Base-by-base conservation (phyloP, 116 monocot species). In the Cymodocea nodosa region DNA sequence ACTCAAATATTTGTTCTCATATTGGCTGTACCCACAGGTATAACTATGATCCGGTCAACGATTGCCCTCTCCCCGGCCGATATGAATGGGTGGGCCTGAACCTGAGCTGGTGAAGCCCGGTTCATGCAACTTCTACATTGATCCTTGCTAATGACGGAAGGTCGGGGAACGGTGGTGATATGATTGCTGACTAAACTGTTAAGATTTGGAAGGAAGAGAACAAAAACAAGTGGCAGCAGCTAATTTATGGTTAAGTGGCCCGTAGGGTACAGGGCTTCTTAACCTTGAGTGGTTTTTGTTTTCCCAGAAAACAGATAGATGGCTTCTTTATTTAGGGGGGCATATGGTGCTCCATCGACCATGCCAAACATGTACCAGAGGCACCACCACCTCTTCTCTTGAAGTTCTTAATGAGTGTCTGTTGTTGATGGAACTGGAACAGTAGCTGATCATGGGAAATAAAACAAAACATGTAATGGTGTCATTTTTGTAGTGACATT, bases 81-180 rank as follows among this genome's bases (percentile, higher is more conserved):
- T 85, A 74, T 39, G 85, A 85, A 62, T 85, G 85, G 85, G 65
- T 77, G 63, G 77, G 80, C 70, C 62, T 92, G 67, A 72, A 83
- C 62, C 72, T 49, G n/a, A 19, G 40, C 37, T 25, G n/a, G 37
- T 44, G 56, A 54, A 15, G 9, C 15, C 12, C 5, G 37, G 22
- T 51, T 30, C 34, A 19, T 15, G 16, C 37, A n/a, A 50, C 25
- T 15, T 53, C 52, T 50, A 30, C 66, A 52, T 34, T 66, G 53
- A 52, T 24, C 18, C 23, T 23, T 59, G 52, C 5, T 15, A 6
- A 52, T 52, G n/a, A 52, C 40, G 39, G 62, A 4, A 23, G 59
- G 23, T n/a, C 35, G 36, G n/a, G 8, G 35, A 50, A 23, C 9
- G 44, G 12, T 5, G 48, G 49, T 65, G 24, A 22, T 23, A 18